Evolutionary conservation across 495 filamentous ascomycete genomes (phyloP).

Genomic region (Cladorrhinum samala): DNA sequence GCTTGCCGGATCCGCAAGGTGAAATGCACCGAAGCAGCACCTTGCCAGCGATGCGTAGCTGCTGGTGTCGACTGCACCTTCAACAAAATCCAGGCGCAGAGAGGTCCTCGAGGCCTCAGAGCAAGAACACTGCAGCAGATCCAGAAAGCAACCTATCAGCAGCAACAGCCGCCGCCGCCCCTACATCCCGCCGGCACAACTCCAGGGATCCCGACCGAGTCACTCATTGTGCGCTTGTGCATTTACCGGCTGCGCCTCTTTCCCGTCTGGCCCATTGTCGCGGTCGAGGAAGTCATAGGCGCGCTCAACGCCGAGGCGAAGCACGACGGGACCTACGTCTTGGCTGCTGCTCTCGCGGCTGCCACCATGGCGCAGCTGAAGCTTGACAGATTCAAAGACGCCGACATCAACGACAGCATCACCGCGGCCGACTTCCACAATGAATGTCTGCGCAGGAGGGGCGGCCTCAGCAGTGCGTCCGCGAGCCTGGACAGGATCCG

Average conservation of each 20-base stretch:
- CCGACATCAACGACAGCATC: constrained; percentile 17
- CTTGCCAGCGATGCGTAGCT: constrained; percentile 25
- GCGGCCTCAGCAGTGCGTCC: constrained; percentile 10
- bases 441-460: constrained; percentile 18
- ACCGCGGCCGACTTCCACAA: constrained; percentile 20
- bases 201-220: constrained; percentile 12
- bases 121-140: constrained; percentile 23
- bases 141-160: constrained; percentile 1
- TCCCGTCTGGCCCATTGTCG: constrained; percentile 45
- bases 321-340: constrained; percentile 34
- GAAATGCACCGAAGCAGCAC: constrained; percentile 33
- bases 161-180: neutral
- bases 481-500: constrained; percentile 26
- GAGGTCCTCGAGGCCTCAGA: constrained; percentile 33
- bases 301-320: constrained; percentile 27
- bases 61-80: constrained; percentile 36
- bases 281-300: constrained; percentile 34
- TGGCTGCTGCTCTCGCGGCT: constrained; percentile 38
- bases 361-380: constrained; percentile 42
- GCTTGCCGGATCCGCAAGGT: constrained; percentile 44
- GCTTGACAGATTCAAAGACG: constrained; percentile 28
- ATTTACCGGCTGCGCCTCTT: constrained; percentile 44
- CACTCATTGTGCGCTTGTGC: constrained; percentile 23
- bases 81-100: constrained; percentile 26
- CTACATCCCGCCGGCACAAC: neutral